Base-by-base conservation (phyloP, 2,329 filamentous ascomycete genomes). In the Aureobasidium sp. region DNA sequence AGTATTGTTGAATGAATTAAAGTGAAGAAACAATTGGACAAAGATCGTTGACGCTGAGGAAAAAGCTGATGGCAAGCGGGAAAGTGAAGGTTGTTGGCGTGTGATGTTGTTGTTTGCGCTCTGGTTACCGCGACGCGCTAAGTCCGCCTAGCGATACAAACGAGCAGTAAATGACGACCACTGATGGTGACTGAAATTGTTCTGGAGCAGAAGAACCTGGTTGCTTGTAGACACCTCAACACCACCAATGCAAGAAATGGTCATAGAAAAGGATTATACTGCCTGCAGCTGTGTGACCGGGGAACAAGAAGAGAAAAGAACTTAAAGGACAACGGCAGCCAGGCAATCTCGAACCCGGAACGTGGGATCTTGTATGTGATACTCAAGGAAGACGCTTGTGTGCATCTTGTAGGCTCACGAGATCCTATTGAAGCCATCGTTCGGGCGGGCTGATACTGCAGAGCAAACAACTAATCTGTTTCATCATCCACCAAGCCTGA, bases 91-190 rank as follows among this genome's bases (percentile, higher is more conserved):
- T 58, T 27, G 32, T 58, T 48, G 55, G 26, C 29, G 42, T 13
- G 29, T 27, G 26, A 58, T 26, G 44, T 58, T n/a, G 57, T 50
- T 51, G 57, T 60, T 60, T 60, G 57, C 42, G 55, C 44, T 39
- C 39, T 46, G 53, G 39, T 34, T 23, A 27, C 29, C 13, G 26
- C 26, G 57, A 51, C 55, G 46, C 57, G 57, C 57, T 23, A 60
- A 23, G 17, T 56, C 55, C 55, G 48, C 42, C 55, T 47, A 47
- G 46, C 44, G 57, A 50, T 39, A 36, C 57, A 60, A 60, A 60
- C 44, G 37, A 51, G 57, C 34, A 60, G 51, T 23, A 50, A n/a
- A 29, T 17, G 44, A 41, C 46, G 50, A 27, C 55, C 20, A 39
- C 41, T 7, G 9, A 32, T 42, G 9, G 42, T 42, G 32, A 27